Evolutionary conservation across 2,329 filamentous ascomycete genomes (phyloP).

Genomic region (Malbranchea cinnamomea): DNA sequence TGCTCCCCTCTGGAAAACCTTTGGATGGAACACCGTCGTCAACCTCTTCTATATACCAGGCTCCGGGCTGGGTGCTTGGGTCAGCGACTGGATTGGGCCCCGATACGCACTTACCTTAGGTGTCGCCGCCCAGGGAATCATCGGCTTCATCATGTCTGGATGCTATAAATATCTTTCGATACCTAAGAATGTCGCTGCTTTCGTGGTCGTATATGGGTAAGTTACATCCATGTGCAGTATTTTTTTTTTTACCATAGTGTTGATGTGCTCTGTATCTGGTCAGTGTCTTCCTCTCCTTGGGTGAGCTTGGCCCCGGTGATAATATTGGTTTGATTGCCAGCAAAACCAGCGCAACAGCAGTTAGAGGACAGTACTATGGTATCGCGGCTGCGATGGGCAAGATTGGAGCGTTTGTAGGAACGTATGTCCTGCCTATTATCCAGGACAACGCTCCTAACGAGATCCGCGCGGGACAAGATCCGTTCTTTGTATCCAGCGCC

Average conservation of each 20-base stretch:
- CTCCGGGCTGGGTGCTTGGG: constrained; percentile 59
- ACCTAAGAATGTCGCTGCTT: constrained; percentile 52
- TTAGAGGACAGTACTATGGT: constrained; percentile 61
- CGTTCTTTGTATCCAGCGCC: constrained; percentile 71
- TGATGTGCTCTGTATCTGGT: neutral
- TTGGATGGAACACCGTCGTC: constrained; percentile 80
- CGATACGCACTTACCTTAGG: constrained; percentile 57
- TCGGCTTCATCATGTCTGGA: constrained; percentile 82
- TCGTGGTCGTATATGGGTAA: constrained; percentile 60
- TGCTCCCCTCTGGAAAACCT: constrained; percentile 56
- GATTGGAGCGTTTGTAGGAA: constrained; percentile 62
- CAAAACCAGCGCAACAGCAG: constrained; percentile 75
- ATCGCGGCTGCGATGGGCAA: constrained; percentile 33
- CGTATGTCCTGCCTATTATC: constrained; percentile 66
- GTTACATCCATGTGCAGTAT: constrained; percentile 7
- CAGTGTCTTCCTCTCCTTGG: constrained; percentile 59
- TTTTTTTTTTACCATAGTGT: neutral
- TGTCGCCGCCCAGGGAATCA: constrained; percentile 55
- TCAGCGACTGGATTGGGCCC: constrained; percentile 66
- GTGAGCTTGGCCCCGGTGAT: constrained; percentile 74
- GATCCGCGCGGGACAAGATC: constrained; percentile 58
- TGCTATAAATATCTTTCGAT: constrained; percentile 57
- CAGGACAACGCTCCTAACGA: constrained; percentile 39
- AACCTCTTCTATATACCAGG: constrained; percentile 84
- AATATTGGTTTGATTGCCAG: constrained; percentile 80